Evolutionary conservation across 495 filamentous ascomycete species (phyloP), one percentile per base, ranked within the genome.

Genomic region (Amniculicola lignicola): DNA sequence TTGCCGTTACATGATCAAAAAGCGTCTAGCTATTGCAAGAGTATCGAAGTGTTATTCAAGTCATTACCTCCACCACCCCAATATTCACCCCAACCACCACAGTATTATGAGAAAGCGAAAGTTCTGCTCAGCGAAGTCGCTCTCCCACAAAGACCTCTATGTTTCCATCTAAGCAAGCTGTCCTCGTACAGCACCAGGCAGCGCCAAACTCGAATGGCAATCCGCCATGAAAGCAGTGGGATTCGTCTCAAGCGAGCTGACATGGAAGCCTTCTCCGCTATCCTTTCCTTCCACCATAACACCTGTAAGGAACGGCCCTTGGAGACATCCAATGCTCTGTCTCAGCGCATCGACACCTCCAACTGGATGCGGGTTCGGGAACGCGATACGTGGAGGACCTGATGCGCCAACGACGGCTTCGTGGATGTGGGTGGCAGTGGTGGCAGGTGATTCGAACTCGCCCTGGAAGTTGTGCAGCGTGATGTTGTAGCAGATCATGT

Each of bases 341-440:
- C 71, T 59, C 10, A 44, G 51, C 19, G 61, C 51, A 16, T 51
- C 64, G 24, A 66, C 52, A 25, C 36, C 45, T 10, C 15, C 28
- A 16, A 58, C 22, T 6, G 57, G 68, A 37, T 61, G 50, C 0
- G 72, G 72, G 47, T 75, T 76, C 35, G 72, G 69, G 64, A 76
- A 75, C 1, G 68, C 70, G 53, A 76, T 64, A 14, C 73, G 63
- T 15, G 72, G 71, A 14, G 70, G 70, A 10, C 69, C 66, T 24
- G 57, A 57, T 21, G 25, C 51, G 39, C 74, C 74, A 18, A 38
- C 51, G 1, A 53, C 62, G 1, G 64, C 74, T 52, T 74, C 56
- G 58, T 76, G 74, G 51, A 76, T 70, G 55, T 75, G 72, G 24
- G 72, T 73, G 9, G 72, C 71, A 14, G 72, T 76, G 29, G 33